A percentile compares a stretch with the other conserved stretches of the same genome.
Evolutionary conservation across 306 rosid genomes (phyloP).

Genomic region (Hippophae tibetana): DNA sequence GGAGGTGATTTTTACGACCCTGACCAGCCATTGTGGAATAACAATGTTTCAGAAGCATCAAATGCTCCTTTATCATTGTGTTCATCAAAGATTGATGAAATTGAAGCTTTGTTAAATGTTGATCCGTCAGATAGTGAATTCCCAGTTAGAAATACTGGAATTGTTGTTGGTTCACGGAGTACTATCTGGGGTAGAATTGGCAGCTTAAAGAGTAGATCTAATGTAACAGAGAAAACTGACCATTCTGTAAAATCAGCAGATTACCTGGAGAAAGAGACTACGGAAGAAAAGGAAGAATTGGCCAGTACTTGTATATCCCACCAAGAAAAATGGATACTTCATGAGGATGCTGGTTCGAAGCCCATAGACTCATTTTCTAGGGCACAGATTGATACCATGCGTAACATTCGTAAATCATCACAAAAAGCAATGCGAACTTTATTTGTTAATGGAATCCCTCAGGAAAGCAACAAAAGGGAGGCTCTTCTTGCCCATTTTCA

Average conservation of each 20-base stretch:
- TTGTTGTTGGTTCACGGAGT: constrained; percentile 47
- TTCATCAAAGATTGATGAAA: constrained; percentile 66
- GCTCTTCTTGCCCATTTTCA: constrained; percentile 82
- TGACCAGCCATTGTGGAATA: constrained; percentile 97
- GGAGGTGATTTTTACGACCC: constrained; percentile 93
- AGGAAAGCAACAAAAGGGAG: constrained; percentile 62
- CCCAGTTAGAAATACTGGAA: constrained; percentile 36
- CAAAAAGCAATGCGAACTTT: constrained; percentile 87
- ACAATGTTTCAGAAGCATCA: constrained; percentile 61
- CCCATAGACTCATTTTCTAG: constrained; percentile 37
- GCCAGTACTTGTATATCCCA: constrained; percentile 35
- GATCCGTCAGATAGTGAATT: constrained; percentile 51
- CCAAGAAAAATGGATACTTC: constrained; percentile 49
- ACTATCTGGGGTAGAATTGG: constrained; percentile 78
- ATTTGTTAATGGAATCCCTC: constrained; percentile 87
- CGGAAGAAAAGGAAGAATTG: constrained; percentile 47
- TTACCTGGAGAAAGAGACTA: constrained; percentile 45
- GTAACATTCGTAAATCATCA: constrained; percentile 50
- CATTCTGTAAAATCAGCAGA: constrained; percentile 44
- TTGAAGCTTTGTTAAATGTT: constrained; percentile 45
- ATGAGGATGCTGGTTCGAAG: constrained; percentile 48
- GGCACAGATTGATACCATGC: constrained; percentile 42
- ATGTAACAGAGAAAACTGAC: constrained; percentile 49
- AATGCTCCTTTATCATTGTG: constrained; percentile 45
- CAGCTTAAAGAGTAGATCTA: constrained; percentile 53